phyloP scores from a whole-genome alignment of 768 basidiomycete species.

The Macrocybe gigantea region DNA sequence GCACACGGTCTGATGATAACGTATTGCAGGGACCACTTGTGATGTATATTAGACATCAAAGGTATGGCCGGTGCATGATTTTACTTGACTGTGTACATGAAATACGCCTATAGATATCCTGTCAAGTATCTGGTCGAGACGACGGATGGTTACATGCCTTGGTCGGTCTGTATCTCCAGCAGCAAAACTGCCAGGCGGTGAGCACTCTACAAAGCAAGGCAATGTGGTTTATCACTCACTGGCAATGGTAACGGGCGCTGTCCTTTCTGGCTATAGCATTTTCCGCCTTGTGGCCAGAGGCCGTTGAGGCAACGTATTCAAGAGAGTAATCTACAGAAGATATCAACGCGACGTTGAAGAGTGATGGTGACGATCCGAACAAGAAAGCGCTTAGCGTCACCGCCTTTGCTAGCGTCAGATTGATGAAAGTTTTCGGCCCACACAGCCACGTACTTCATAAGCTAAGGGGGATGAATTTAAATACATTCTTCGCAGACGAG shows the following conservation, averaged over 20 bases:
- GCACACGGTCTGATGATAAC: slow-evolving; percentile 59
- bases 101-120: slow-evolving; percentile 53
- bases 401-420: slow-evolving; percentile 38
- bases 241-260: slow-evolving; percentile 64
- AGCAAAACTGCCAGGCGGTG: slow-evolving; percentile 55
- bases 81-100: slow-evolving; percentile 86
- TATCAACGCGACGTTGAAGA: not conserved
- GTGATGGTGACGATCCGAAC: slow-evolving; percentile 31
- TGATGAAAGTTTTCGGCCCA: not conserved
- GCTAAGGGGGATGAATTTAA: slow-evolving; percentile 28
- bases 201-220: not conserved
- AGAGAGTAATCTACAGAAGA: slow-evolving; percentile 62
- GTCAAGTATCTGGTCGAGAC: not conserved
- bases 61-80: slow-evolving; percentile 1
- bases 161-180: slow-evolving; percentile 75
- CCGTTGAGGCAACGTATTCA: slow-evolving; percentile 76
- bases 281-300: slow-evolving; percentile 52
- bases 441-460: slow-evolving; percentile 50
- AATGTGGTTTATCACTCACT: slow-evolving; percentile 17
- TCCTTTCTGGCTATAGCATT: slow-evolving; percentile 76
- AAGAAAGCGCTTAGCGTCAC: slow-evolving; percentile 84
- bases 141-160: slow-evolving; percentile 38
- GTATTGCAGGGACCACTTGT: slow-evolving; percentile 84
- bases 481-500: not conserved
- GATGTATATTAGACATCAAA: slow-evolving; percentile 1